Percentiles rank a stretch among this genome's conserved stretches.
Conservation (phyloP, 306 rosid genomes). For the Sophora flavescens region DNA sequence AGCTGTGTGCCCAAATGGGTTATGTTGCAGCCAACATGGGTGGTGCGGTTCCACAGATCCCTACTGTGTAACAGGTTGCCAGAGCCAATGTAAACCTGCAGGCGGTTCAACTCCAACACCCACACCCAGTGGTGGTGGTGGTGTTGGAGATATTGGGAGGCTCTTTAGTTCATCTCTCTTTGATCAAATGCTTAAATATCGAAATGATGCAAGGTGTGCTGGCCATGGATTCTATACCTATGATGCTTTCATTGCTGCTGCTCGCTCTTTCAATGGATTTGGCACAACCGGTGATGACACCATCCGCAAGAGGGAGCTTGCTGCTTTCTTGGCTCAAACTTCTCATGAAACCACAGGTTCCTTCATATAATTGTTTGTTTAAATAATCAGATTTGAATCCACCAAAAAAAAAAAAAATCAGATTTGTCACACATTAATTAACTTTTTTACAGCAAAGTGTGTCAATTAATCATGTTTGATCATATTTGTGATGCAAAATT, state of each 20-base stretch:
- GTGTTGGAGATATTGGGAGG: constrained; percentile 47
- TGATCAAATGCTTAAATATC: constrained; percentile 58
- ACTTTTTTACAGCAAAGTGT: no score
- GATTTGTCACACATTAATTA: no score
- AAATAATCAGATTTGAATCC: no score
- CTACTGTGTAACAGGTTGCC: constrained; percentile 52
- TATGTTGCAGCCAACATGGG: constrained; percentile 62
- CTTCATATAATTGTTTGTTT: no score
- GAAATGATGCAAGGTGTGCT: constrained; percentile 55
- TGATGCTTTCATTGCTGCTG: constrained; percentile 63
- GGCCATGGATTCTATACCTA: constrained; percentile 62
- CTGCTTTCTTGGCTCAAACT: constrained; percentile 82
- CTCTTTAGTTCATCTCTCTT: constrained; percentile 44
- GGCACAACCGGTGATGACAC: constrained; percentile 64
- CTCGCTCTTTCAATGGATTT: constrained; percentile 54
- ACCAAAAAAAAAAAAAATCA: no score
- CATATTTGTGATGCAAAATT: background rate
- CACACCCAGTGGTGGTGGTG: constrained; percentile 22
- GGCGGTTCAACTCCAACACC: background rate
- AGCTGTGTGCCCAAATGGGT: constrained; percentile 52
- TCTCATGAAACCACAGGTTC: constrained; percentile 75
- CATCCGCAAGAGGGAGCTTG: constrained; percentile 63
- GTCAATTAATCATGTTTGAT: no score
- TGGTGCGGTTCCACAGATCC: constrained; percentile 52
- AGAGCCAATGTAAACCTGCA: constrained; percentile 54